Conservation (phyloP, 1,284 basidiomycete genomes). For the Rhodotorula sp. region DNA sequence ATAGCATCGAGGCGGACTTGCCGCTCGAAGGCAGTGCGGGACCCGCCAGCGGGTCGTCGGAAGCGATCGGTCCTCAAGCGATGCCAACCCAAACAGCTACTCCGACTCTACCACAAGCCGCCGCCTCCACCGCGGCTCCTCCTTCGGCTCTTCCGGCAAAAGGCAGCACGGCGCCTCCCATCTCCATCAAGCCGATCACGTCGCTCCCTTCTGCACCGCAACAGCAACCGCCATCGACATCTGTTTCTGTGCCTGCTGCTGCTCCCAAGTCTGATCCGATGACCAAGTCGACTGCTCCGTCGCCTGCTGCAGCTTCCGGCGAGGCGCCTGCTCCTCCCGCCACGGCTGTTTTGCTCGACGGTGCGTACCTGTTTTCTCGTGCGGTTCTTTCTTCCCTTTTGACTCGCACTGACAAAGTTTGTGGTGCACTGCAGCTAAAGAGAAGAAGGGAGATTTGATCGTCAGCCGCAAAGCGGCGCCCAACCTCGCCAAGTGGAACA, state of each 20-base stretch:
- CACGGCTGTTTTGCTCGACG: constrained; percentile 10
- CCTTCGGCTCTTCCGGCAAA: neutral
- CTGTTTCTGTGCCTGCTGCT: neutral
- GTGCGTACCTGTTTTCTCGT: constrained; percentile 4
- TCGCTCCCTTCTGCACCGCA: neutral
- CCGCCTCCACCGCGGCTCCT: neutral
- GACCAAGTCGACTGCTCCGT: neutral
- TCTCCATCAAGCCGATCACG: constrained; percentile 28
- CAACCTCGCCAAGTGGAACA: constrained; percentile 93
- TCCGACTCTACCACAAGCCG: neutral
- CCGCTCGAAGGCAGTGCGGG: neutral
- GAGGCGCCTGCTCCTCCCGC: constrained; percentile 1
- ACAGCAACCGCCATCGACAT: neutral
- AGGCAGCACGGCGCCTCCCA: constrained; percentile 8
- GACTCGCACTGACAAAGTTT: neutral
- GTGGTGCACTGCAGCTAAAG: constrained; percentile 21
- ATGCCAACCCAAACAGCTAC: neutral
- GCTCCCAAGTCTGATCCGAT: neutral
- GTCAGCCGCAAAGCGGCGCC: constrained; percentile 84
- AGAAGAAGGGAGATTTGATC: constrained; percentile 74
- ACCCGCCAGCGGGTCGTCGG: neutral
- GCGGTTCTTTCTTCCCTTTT: no score
- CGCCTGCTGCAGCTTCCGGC: neutral
- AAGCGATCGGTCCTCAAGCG: neutral
- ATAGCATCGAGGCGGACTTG: constrained; percentile 37